A percentile compares a stretch with the other conserved stretches of the same genome.
Conservation (phyloP, 2,329 filamentous ascomycete species). For the Penicillium sp. region DNA sequence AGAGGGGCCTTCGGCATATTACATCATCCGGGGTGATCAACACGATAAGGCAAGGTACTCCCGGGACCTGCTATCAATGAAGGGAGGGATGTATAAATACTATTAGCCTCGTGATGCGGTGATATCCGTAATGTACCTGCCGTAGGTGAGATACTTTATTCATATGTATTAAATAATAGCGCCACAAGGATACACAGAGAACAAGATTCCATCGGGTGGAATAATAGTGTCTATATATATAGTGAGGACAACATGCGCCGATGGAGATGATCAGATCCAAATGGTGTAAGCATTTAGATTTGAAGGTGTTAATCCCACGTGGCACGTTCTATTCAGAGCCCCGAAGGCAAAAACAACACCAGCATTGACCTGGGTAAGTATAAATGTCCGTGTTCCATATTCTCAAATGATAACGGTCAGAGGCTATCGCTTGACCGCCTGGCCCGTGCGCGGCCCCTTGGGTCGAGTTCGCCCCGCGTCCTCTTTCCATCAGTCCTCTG, state of each 20-base stretch:
- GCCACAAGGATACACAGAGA: too few relatives aligned
- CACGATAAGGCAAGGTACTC: neutral
- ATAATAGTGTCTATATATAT: too few relatives aligned
- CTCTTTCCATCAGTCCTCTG: conserved; percentile 17
- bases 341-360: too few relatives aligned
- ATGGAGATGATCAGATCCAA: too few relatives aligned
- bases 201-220: too few relatives aligned
- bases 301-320: too few relatives aligned
- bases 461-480: conserved; percentile 27
- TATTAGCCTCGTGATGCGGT: neutral
- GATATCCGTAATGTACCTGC: too few relatives aligned
- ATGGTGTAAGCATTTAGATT: too few relatives aligned
- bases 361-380: neutral
- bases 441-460: conserved; percentile 26
- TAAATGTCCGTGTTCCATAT: neutral
- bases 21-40: neutral
- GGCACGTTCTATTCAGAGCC: neutral
- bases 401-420: neutral
- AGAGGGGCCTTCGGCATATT: neutral
- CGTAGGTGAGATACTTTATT: too few relatives aligned
- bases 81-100: neutral
- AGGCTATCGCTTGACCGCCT: conserved; percentile 23
- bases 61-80: neutral
- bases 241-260: too few relatives aligned
- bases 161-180: too few relatives aligned